Conservation (phyloP, 169 alveolate genomes). For the Cryptosporidium canis region DNA sequence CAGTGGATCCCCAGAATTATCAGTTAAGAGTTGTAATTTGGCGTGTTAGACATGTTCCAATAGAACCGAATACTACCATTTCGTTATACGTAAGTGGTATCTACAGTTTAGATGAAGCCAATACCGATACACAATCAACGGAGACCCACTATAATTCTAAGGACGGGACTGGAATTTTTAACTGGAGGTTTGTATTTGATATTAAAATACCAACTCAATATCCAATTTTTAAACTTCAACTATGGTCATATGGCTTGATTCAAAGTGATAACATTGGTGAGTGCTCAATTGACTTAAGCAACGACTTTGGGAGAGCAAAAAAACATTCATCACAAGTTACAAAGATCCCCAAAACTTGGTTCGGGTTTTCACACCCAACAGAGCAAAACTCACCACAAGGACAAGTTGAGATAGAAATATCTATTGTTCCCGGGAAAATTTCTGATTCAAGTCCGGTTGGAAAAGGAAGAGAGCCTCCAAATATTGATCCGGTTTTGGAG, state of each 20-base stretch:
- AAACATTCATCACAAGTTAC: slow-evolving; percentile 74
- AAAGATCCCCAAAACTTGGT: slow-evolving; percentile 55
- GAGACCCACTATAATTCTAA: slow-evolving; percentile 90
- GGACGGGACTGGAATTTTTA: slow-evolving; percentile 88
- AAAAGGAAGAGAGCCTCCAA: slow-evolving; percentile 91
- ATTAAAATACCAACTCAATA: slow-evolving; percentile 87
- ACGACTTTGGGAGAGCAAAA: slow-evolving; percentile 84
- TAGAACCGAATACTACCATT: slow-evolving; percentile 85
- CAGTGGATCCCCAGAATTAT: slow-evolving; percentile 86
- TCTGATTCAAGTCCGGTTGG: slow-evolving; percentile 89
- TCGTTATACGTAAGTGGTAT: slow-evolving; percentile 87
- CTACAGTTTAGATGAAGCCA: slow-evolving; percentile 82
- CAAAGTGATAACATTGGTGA: slow-evolving; percentile 86
- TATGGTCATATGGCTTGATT: slow-evolving; percentile 80
- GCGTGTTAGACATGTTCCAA: slow-evolving; percentile 85
- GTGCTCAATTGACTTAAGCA: slow-evolving; percentile 82
- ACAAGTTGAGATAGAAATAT: slow-evolving; percentile 85
- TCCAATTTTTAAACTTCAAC: slow-evolving; percentile 85
- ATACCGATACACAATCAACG: slow-evolving; percentile 82
- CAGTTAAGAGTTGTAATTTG: slow-evolving; percentile 89
- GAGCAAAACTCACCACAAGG: slow-evolving; percentile 82
- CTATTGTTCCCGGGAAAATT: slow-evolving; percentile 84
- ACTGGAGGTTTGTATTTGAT: slow-evolving; percentile 89
- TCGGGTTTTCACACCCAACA: slow-evolving; percentile 80
- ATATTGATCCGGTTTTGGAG: slow-evolving; percentile 87